Conservation (phyloP, 1,139 yeast species). For the Entelexis paramagnoliae region DNA sequence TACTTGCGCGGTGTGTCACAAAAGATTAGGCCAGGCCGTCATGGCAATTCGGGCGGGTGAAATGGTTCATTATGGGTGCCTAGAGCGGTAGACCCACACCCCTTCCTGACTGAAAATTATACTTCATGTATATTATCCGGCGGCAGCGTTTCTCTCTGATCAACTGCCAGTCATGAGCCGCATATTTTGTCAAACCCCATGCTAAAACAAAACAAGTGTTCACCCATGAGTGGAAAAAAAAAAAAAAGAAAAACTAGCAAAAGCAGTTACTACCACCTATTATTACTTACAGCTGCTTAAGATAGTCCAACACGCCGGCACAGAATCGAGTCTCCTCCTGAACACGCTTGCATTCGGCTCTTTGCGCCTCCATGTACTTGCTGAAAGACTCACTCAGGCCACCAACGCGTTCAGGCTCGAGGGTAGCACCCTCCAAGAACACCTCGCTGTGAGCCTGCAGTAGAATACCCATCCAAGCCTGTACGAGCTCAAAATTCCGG, state of each 20-base stretch:
- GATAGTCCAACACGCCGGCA: slow-evolving; percentile 64
- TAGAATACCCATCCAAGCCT: slow-evolving; percentile 70
- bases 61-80: slow-evolving; percentile 64
- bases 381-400: slow-evolving; percentile 35
- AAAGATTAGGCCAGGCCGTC: slow-evolving; percentile 53
- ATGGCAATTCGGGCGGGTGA: slow-evolving; percentile 43
- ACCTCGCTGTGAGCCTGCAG: slow-evolving; percentile 77
- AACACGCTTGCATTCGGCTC: slow-evolving; percentile 39
- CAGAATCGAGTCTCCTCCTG: slow-evolving; percentile 72
- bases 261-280: too few relatives aligned
- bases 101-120: too few relatives aligned
- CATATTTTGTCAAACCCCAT: too few relatives aligned
- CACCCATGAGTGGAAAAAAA: too few relatives aligned
- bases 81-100: not conserved
- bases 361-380: slow-evolving; percentile 42
- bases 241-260: too few relatives aligned
- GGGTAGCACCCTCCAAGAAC: slow-evolving; percentile 16
- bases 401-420: not conserved
- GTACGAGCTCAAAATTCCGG: slow-evolving; percentile 55
- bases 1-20: slow-evolving; percentile 52
- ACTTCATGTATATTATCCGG: too few relatives aligned
- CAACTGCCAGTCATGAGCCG: too few relatives aligned
- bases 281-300: slow-evolving; percentile 28
- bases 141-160: too few relatives aligned
- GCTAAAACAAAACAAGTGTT: too few relatives aligned